Base-by-base conservation (phyloP, 1,284 basidiomycete species). In the Crucibulum parvulum region DNA sequence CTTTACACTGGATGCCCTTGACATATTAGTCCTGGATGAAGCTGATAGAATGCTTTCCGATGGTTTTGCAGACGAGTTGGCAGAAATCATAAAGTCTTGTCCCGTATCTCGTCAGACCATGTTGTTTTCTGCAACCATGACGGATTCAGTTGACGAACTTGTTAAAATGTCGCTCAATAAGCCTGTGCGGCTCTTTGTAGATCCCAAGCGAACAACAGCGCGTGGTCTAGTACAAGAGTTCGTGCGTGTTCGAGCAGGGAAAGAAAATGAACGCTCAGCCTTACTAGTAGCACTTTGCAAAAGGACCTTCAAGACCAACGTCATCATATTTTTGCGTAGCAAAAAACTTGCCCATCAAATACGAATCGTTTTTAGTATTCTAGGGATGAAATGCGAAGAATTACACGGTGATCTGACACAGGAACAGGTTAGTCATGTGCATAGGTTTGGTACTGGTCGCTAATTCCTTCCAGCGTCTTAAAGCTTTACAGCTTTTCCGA, bases 71-170 rank as follows among this genome's bases (percentile, higher is more conserved):
- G 96, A 96, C 74, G 97, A 99, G 75, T 83, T 99, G 37, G 84
- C 90, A 39, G 97, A 99, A 78, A 98, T 99, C 67, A 90, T 99
- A 75, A 91, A 89, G 65, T 87, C 92, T 41, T 97, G 96, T 71
- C 96, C 97, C 1, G 80, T 83, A 13, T 92, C 92, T 36, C 88
- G 97, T 43, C 97, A 99, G 76, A 98, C 97, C 4, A 98, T 99
- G 95, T 84, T 99, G 34, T 99, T 99, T 78, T 98, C 95, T 0
- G 97, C 97, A 1, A 99, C 97, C 1, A 98, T 99, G 92, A 98
- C 95, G 2, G 97, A 99, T 76, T 92, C 92, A 1, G 93, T 99
- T 7, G 95, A 98, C 70, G 92, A 96, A 72, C 87, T 99, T 47
- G 93, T 98, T 58, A 89, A 89, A 69, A 92, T 99, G 84, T 95